Percentiles rank a stretch among this genome's conserved stretches.
Conservation (phyloP, 2,329 filamentous ascomycete species). For the Cladosporium sphaerospermum region DNA sequence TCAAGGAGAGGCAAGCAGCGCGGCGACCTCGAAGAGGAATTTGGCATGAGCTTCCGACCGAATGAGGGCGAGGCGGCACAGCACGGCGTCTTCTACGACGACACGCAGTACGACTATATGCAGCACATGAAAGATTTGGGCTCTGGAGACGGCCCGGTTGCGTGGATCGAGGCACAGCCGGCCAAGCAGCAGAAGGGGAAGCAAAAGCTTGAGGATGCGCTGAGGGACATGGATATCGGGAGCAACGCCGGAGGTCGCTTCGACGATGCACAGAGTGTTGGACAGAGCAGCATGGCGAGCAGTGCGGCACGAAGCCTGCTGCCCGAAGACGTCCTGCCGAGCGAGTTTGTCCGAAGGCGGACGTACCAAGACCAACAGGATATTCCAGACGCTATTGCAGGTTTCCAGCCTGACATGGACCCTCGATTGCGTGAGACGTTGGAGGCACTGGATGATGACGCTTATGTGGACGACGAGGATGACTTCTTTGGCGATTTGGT, state of each 20-base stretch:
- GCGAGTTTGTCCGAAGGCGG: conserved; percentile 67
- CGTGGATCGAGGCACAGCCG: conserved; percentile 65
- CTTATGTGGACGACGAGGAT: conserved; percentile 79
- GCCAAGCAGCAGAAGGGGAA: conserved; percentile 61
- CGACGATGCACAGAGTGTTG: conserved; percentile 38
- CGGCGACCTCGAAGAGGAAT: conserved; percentile 67
- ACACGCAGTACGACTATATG: conserved; percentile 98
- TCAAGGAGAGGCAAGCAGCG: conserved; percentile 40
- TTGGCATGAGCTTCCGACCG: conserved; percentile 65
- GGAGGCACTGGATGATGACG: conserved; percentile 91
- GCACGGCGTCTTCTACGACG: conserved; percentile 90
- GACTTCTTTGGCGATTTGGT: conserved; percentile 74
- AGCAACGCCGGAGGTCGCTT: conserved; percentile 30
- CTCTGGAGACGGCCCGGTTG: conserved; percentile 51
- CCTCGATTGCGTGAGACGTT: conserved; percentile 82
- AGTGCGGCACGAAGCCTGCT: conserved; percentile 43
- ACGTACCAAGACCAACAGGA: conserved; percentile 93
- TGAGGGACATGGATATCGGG: conserved; percentile 51
- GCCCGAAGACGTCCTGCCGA: conserved; percentile 69
- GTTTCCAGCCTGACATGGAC: conserved; percentile 98
- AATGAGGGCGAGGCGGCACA: conserved; percentile 97
- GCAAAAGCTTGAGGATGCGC: conserved; percentile 72
- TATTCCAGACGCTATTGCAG: conserved; percentile 81
- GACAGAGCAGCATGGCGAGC: conserved; percentile 35
- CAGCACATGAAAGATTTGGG: conserved; percentile 89